Base-by-base conservation (phyloP, 2,329 filamentous ascomycete genomes). In the Stagonosporopsis chrysanthemi region DNA sequence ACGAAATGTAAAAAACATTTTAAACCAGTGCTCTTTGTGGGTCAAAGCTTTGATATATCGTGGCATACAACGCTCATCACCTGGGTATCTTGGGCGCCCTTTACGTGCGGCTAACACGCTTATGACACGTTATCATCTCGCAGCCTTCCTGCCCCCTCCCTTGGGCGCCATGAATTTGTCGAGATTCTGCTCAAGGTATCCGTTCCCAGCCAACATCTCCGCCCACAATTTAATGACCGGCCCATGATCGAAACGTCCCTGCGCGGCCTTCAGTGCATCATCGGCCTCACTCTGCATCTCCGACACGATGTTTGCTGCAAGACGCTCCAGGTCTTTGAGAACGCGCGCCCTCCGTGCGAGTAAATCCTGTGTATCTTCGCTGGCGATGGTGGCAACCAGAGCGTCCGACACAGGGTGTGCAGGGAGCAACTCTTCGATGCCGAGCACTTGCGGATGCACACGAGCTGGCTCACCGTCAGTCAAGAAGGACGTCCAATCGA, bases 181-280 rank as follows among this genome's bases (percentile, higher is more conserved):
- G 1, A 74, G 48, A 50, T 74, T 67, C 47, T 63, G 50, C 46
- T 71, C 71, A 53, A 95, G 73, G 2, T 85, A 77, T 1, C 85
- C 86, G 66, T 88, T 88, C 57, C 87, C 85, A 1, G 89, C 89
- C 55, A 96, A 81, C 60, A 84, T 85, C 62, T 83, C 83, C 41
- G 93, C 75, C 87, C 90, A 94, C 35, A 77, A 80, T 65, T 90
- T 86, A 22, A 94, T 81, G 0, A 87, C 85, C 0, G 86, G 85
- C 0, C 85, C 87, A 68, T 90, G 90, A 68, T 96, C 90, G 67
- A 86, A 83, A 66, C 84, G 83, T 2, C 87, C 79, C 26, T 82
- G 82, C 22, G 78, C 76, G 3, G 86, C 84, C 43, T 83, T 81
- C 42, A 80, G 75, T 22, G 83, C 79, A 55, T 86, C 84, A 12